These are phyloP conservation scores for Pistacia vera DNA, from an alignment of 345 rosid species.

Conservation along the genomic window DNA sequence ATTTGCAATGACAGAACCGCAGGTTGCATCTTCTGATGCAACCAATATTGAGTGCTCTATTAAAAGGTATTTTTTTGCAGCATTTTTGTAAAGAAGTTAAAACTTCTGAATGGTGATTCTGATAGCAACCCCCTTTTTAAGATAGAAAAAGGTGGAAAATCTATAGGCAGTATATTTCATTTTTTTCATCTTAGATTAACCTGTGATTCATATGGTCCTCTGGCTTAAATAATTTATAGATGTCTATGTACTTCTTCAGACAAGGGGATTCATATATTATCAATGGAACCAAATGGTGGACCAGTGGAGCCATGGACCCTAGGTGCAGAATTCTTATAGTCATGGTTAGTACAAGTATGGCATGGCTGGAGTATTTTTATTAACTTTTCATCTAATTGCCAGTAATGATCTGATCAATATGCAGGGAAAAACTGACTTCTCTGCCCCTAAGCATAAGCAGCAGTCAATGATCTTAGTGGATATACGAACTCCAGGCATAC, in stretches of 20 bases:
- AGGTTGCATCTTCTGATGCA: slow-evolving; percentile 99
- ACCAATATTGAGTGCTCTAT: slow-evolving; percentile 97
- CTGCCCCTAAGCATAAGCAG: slow-evolving; percentile 81
- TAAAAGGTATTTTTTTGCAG: slow-evolving; percentile 48
- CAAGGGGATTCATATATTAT: slow-evolving; percentile 79
- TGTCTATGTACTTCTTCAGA: slow-evolving; percentile 39
- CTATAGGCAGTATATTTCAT: not conserved
- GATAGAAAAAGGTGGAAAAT: not conserved
- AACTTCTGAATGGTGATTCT: not conserved
- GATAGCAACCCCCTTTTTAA: not conserved
- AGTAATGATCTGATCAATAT: slow-evolving; percentile 16
- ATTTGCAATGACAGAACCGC: slow-evolving; percentile 99
- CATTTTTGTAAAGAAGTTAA: not conserved
- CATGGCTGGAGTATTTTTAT: slow-evolving; percentile 3
- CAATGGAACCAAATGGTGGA: slow-evolving; percentile 98
- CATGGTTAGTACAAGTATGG: slow-evolving; percentile 65
- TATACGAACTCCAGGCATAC: slow-evolving; percentile 70
- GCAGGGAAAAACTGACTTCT: slow-evolving; percentile 93
- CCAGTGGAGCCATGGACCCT: slow-evolving; percentile 99
- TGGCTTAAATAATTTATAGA: slow-evolving; percentile 12
- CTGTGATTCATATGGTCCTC: slow-evolving; percentile 2
- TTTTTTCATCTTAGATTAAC: not conserved
- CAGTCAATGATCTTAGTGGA: slow-evolving; percentile 98
- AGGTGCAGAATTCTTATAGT: slow-evolving; percentile 92
- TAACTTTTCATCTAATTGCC: slow-evolving; percentile 11